Conservation (phyloP, 805 yeast species). For the Metschnikowia sp. region DNA sequence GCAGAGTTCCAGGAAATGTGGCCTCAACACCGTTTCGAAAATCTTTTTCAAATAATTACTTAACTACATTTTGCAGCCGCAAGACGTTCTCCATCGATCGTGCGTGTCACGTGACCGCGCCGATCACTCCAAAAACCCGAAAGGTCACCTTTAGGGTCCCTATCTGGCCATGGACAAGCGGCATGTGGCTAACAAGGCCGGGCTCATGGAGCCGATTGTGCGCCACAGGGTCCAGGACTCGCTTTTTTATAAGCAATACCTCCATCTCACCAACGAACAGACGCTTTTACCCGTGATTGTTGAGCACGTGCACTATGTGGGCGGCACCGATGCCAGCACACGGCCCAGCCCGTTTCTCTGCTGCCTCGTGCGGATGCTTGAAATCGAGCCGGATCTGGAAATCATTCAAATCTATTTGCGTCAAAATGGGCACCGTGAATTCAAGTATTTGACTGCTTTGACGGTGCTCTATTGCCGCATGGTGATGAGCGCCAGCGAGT, state of each 20-base stretch:
- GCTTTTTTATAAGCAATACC: slow-evolving; percentile 40
- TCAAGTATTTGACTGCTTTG: slow-evolving; percentile 74
- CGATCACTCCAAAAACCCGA: too few species aligned
- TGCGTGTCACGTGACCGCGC: too few species aligned
- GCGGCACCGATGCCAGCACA: slow-evolving; percentile 54
- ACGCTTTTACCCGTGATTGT: slow-evolving; percentile 34
- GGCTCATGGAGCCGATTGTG: slow-evolving; percentile 39
- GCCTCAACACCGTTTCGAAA: too few species aligned
- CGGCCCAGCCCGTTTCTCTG: slow-evolving; percentile 74
- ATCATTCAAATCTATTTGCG: slow-evolving; percentile 51
- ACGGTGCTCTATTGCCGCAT: slow-evolving; percentile 63
- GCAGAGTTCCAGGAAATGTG: too few species aligned
- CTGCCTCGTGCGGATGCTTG: slow-evolving; percentile 70
- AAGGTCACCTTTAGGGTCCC: background rate
- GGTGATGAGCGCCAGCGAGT: slow-evolving; percentile 29
- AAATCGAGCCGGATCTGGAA: slow-evolving; percentile 64
- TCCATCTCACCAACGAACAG: slow-evolving; percentile 39
- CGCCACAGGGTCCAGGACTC: slow-evolving; percentile 43
- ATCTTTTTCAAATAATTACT: too few species aligned
- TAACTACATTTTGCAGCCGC: background rate
- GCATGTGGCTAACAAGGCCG: slow-evolving; percentile 26
- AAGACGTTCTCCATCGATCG: background rate
- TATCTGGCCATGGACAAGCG: slow-evolving; percentile 14
- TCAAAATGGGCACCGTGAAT: slow-evolving; percentile 52
- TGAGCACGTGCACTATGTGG: slow-evolving; percentile 44